These are phyloP conservation scores for Penicillium sp. DNA, from an alignment of 2,329 filamentous ascomycete species.

Conservation along the genomic window DNA sequence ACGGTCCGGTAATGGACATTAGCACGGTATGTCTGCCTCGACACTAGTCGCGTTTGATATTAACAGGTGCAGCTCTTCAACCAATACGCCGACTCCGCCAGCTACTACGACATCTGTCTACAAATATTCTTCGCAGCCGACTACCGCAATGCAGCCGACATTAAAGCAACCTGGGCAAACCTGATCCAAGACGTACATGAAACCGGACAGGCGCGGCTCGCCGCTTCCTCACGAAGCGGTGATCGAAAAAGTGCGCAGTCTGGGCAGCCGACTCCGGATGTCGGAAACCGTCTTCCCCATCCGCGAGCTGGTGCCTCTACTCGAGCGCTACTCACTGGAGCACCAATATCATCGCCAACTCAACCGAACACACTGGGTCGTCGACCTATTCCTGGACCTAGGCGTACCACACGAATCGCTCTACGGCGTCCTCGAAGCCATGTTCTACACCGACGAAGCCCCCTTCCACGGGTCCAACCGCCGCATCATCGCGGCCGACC, in stretches of 20 bases:
- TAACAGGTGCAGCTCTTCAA: constrained; percentile 69
- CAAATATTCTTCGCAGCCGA: constrained; percentile 89
- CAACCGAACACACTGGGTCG: constrained; percentile 53
- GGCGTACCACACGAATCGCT: constrained; percentile 58
- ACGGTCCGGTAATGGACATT: constrained; percentile 71
- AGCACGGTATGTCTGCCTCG: constrained; percentile 60
- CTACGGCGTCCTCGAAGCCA: constrained; percentile 57
- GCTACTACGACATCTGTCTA: constrained; percentile 89
- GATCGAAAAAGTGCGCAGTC: constrained; percentile 51
- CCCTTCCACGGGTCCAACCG: constrained; percentile 58
- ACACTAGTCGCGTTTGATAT: constrained; percentile 12
- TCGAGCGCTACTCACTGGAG: constrained; percentile 51
- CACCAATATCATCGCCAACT: constrained; percentile 41
- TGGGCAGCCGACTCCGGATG: constrained; percentile 53
- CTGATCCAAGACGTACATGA: constrained; percentile 68
- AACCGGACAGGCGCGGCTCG: constrained; percentile 39
- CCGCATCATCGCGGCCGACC: constrained; percentile 55
- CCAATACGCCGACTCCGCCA: constrained; percentile 79
- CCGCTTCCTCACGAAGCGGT: constrained; percentile 47
- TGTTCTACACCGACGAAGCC: constrained; percentile 63
- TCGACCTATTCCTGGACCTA: constrained; percentile 61
- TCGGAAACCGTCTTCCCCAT: constrained; percentile 55
- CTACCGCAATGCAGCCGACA: constrained; percentile 80
- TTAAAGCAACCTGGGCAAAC: constrained; percentile 76
- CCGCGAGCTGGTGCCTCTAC: constrained; percentile 50